Conservation (phyloP, 495 filamentous ascomycete species). For the Penicillium arizonense region DNA sequence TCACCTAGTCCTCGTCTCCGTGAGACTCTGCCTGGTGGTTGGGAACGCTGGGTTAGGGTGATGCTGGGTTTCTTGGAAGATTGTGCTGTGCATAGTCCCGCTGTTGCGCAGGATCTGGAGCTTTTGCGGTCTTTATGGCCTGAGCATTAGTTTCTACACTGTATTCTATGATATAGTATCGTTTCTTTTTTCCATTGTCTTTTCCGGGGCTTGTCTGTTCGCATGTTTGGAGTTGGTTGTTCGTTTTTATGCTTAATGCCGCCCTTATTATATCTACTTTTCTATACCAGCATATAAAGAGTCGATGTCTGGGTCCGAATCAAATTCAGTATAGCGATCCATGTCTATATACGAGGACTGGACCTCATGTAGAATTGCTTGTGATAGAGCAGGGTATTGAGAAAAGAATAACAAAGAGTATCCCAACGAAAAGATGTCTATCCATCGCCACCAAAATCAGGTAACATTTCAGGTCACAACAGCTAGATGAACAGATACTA, state of each 20-base stretch:
- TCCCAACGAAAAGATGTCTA: background rate
- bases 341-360: constrained; percentile 5
- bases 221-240: constrained; percentile 4
- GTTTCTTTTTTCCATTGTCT: background rate
- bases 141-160: constrained; percentile 2
- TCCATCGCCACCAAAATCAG: too few species aligned
- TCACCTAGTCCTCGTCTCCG: constrained; percentile 37
- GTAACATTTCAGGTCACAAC: too few species aligned
- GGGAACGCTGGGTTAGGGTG: constrained; percentile 47
- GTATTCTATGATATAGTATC: background rate
- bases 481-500: background rate
- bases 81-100: constrained; percentile 41
- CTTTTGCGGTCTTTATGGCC: constrained; percentile 36
- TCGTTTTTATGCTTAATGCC: background rate
- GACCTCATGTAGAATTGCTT: constrained; percentile 2
- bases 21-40: constrained; percentile 38
- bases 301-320: background rate
- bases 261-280: background rate
- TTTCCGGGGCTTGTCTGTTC: background rate
- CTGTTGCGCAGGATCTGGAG: constrained; percentile 45
- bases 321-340: background rate
- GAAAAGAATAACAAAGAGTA: background rate
- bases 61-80: constrained; percentile 46
- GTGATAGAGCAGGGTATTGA: constrained; percentile 17
- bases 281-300: background rate